Evolutionary conservation across 2,329 filamentous ascomycete genomes (phyloP).

Genomic region (Penicillium sp.): DNA sequence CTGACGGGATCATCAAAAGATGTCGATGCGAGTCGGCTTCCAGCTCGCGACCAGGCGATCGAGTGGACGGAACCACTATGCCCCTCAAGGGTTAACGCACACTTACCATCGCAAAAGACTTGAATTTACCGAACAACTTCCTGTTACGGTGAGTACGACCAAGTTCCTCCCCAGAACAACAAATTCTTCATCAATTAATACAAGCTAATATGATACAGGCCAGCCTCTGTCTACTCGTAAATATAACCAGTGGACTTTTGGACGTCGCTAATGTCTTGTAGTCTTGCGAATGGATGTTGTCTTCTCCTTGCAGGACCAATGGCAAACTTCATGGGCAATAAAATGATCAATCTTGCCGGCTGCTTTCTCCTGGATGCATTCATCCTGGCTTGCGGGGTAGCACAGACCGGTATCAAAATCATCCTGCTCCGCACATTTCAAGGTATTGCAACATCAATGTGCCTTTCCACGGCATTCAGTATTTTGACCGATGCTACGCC

Average conservation of each 20-base stretch:
- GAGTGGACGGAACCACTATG: neutral
- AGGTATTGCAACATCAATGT: slow-evolving; percentile 51
- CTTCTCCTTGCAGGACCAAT: slow-evolving; percentile 55
- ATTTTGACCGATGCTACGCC: slow-evolving; percentile 53
- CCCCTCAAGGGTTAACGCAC: neutral
- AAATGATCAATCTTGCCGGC: slow-evolving; percentile 50
- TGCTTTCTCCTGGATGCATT: slow-evolving; percentile 48
- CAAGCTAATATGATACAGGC: slow-evolving; percentile 6
- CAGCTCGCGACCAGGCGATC: neutral
- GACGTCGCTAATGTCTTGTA: slow-evolving; percentile 12
- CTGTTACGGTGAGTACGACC: slow-evolving; percentile 20
- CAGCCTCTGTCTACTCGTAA: slow-evolving; percentile 23
- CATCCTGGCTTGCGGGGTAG: slow-evolving; percentile 47
- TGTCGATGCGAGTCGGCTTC: slow-evolving; percentile 4
- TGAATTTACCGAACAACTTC: slow-evolving; percentile 27
- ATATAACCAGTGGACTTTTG: neutral
- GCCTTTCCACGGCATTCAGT: slow-evolving; percentile 52
- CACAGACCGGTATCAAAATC: slow-evolving; percentile 44
- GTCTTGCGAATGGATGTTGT: slow-evolving; percentile 51
- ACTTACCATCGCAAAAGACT: slow-evolving; percentile 27
- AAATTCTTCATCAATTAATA: neutral
- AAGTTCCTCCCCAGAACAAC: too few species aligned
- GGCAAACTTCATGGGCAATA: slow-evolving; percentile 53
- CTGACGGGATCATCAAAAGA: neutral
- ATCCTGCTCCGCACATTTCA: slow-evolving; percentile 51